Conservation (phyloP, 1,139 yeast genomes). For the Kurtzmaniella quercitrusa region DNA sequence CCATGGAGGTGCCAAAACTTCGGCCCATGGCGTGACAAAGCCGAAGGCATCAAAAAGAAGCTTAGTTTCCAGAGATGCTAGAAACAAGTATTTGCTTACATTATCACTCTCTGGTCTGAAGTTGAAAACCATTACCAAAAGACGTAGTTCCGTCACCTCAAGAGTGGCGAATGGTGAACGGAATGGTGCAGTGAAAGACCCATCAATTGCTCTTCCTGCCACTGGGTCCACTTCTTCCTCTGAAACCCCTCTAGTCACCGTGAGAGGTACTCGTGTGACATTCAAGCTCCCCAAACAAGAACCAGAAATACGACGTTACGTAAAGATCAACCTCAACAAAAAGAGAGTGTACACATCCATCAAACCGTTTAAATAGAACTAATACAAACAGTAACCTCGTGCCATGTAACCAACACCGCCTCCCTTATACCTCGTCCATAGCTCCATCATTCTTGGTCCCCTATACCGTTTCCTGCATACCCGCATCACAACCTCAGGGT, state of each 20-base stretch:
- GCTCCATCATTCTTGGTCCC: no score
- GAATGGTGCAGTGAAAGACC: no score
- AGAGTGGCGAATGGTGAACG: not conserved
- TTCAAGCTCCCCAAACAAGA: conserved; percentile 2
- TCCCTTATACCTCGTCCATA: no score
- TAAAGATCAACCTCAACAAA: conserved; percentile 23
- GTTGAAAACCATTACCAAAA: not conserved
- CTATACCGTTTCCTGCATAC: conserved; percentile 2
- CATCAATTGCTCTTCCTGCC: no score
- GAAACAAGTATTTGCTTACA: conserved; percentile 4
- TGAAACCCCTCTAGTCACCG: conserved; percentile 7
- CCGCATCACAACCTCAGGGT: not conserved
- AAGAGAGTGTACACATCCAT: conserved; percentile 18
- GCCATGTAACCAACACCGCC: no score
- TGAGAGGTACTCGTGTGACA: conserved; percentile 8
- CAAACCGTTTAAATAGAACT: conserved; percentile 13
- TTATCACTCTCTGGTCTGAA: not conserved
- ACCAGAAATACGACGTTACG: conserved; percentile 14
- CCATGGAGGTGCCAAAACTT: no score
- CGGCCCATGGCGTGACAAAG: no score
- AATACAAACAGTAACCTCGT: no score
- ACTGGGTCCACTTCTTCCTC: not conserved
- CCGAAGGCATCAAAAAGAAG: not conserved
- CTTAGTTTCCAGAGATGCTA: conserved; percentile 8
- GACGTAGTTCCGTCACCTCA: not conserved